Evolutionary conservation across 1,284 basidiomycete species (phyloP), one percentile per base, ranked within the genome.

Genomic region (Ustilago trichophora): DNA sequence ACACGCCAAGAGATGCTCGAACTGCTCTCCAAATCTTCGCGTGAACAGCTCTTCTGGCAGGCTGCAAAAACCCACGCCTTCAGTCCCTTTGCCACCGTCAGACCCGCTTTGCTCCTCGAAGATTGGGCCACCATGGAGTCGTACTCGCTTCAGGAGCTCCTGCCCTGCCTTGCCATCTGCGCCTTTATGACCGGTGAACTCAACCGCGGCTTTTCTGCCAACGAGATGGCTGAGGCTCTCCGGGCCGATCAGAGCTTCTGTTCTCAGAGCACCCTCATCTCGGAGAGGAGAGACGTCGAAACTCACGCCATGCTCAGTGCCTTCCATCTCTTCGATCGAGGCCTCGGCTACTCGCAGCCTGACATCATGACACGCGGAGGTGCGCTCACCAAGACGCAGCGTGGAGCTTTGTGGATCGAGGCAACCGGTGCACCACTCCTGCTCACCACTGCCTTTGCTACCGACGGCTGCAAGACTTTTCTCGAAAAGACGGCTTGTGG

Each of bases 71-170:
- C 38, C 9, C 65, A 58, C 19, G 67, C 50, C 11, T 69, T 69
- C 33, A 56, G 52, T 16, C 47, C 48, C 5, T 69, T 63, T 38
- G 57, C 59, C 19, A 63, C 46, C 29, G 59, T 69, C 6, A 41
- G 66, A 9, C 59, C 66, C 22, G 52, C 66, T 1, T 29, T 69
- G 32, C 37, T 70, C 19, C 53, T 65, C 25, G 67, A 70, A 25
- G 67, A 64, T 22, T 70, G 67, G 67, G 47, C 56, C 15, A 59
- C 48, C 43, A 56, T 70, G 33, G 67, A 70, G 35, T 70, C 60
- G 10, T 58, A 50, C 29, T 64, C 67, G 19, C 53, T 70, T 6
- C 47, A 60, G 15, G 56, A 53, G 32, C 60, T 64, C 12, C 40
- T 65, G 41, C 56, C 55, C 6, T 53, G 56, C 26, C 35, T 70